Percentiles rank a stretch among this genome's conserved stretches.
Evolutionary conservation across 441 rosid species (phyloP).

Genomic region (Bocquillonia castaneifolia): DNA sequence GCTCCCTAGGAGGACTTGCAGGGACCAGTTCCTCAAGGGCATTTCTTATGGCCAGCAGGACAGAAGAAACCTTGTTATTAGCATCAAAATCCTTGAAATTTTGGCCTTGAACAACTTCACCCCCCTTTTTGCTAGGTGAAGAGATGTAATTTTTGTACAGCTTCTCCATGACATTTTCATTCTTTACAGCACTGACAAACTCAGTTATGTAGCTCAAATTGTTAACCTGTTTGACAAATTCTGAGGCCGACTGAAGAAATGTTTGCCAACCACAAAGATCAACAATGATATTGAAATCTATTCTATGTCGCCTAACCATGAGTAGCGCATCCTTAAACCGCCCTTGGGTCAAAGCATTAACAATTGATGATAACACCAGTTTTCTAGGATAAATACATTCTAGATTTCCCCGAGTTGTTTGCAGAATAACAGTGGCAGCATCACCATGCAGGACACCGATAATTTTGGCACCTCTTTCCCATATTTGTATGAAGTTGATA

Average conservation of each 20-base stretch:
- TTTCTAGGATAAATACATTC: constrained; percentile 91
- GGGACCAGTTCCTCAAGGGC: constrained; percentile 69
- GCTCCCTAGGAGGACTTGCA: constrained; percentile 86
- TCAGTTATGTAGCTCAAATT: constrained; percentile 85
- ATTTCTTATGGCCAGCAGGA: constrained; percentile 70
- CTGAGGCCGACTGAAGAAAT: constrained; percentile 65
- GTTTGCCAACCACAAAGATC: constrained; percentile 80
- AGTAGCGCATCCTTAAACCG: constrained; percentile 73
- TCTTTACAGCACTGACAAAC: constrained; percentile 79
- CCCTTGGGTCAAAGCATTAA: constrained; percentile 59
- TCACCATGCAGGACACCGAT: constrained; percentile 86
- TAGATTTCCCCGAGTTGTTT: constrained; percentile 77
- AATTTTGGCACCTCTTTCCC: constrained; percentile 91
- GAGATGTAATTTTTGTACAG: constrained; percentile 52
- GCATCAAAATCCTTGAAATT: constrained; percentile 28
- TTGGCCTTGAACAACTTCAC: constrained; percentile 35
- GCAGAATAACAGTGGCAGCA: constrained; percentile 75
- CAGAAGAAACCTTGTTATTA: constrained; percentile 65
- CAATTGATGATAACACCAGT: constrained; percentile 68
- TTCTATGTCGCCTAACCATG: constrained; percentile 94
- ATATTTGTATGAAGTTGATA: constrained; percentile 53
- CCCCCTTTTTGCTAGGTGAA: constrained; percentile 32
- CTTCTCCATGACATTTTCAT: constrained; percentile 64
- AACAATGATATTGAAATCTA: constrained; percentile 77
- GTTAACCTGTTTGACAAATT: constrained; percentile 74